Evolutionary conservation across 805 yeast genomes (phyloP).

Genomic region (Hanseniaspora osmophila): DNA sequence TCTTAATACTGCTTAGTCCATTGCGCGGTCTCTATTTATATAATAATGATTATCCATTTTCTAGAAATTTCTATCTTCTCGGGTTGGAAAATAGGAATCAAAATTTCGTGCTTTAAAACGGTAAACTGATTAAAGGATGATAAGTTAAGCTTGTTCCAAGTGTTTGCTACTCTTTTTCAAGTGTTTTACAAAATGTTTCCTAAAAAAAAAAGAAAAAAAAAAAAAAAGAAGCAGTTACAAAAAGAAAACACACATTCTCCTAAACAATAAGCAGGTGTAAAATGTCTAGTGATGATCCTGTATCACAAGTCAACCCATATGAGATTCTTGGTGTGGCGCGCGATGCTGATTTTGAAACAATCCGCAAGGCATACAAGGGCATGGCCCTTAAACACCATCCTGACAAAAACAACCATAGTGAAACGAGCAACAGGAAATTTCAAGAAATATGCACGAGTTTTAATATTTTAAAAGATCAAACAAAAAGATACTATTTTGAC

Average conservation of each 20-base stretch:
- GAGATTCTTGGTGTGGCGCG: constrained; percentile 43
- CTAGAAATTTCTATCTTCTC: not conserved
- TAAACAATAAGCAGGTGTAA: too few relatives aligned
- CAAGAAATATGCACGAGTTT: constrained; percentile 55
- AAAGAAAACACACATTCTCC: too few relatives aligned
- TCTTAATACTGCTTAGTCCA: too few relatives aligned
- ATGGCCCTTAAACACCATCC: constrained; percentile 48
- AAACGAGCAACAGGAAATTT: constrained; percentile 38
- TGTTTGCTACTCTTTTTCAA: too few relatives aligned
- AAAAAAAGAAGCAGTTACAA: too few relatives aligned
- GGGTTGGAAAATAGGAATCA: not conserved
- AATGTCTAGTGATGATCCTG: too few relatives aligned
- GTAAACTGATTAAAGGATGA: not conserved
- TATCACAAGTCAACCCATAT: constrained; percentile 21
- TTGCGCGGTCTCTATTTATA: too few relatives aligned
- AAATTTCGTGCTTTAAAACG: not conserved
- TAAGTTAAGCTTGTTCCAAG: too few relatives aligned
- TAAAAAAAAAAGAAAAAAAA: too few relatives aligned
- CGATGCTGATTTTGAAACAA: constrained; percentile 31
- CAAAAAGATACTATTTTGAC: constrained; percentile 37
- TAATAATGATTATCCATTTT: not conserved
- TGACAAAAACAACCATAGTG: constrained; percentile 41
- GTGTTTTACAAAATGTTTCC: too few relatives aligned
- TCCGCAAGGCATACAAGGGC: constrained; percentile 41
- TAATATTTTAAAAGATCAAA: constrained; percentile 38